These are phyloP conservation scores for Pythium dissotocum DNA, from an alignment of 352 stramenopile genomes.

Conservation along the genomic window DNA sequence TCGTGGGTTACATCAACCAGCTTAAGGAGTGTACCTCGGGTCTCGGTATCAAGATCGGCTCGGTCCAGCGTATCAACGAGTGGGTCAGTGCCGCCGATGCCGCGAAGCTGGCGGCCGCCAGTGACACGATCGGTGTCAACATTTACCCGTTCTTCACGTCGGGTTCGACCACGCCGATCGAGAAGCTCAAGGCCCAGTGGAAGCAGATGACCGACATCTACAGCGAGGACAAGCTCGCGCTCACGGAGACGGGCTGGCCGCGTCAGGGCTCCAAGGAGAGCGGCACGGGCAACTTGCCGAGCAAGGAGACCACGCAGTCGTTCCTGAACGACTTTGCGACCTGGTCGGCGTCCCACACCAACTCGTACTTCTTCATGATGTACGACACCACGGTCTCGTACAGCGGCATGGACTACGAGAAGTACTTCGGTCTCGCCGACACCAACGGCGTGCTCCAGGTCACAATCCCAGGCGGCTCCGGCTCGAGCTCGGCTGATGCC, in stretches of 20 bases:
- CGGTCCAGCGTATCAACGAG: slow-evolving; percentile 71
- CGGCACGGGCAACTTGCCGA: slow-evolving; percentile 37
- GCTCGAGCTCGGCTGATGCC: not conserved
- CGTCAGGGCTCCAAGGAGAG: slow-evolving; percentile 26
- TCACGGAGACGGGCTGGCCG: slow-evolving; percentile 66
- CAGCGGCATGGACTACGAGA: slow-evolving; percentile 51
- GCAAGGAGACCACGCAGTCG: slow-evolving; percentile 40
- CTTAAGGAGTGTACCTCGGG: slow-evolving; percentile 34
- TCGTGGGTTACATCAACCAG: slow-evolving; percentile 33
- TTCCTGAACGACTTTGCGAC: slow-evolving; percentile 49
- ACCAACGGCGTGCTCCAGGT: slow-evolving; percentile 37
- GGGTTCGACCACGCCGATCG: slow-evolving; percentile 32
- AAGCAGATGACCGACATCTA: slow-evolving; percentile 43
- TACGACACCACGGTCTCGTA: slow-evolving; percentile 55
- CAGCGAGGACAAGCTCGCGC: slow-evolving; percentile 32
- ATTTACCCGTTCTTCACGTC: slow-evolving; percentile 79
- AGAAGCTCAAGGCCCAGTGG: slow-evolving; percentile 60
- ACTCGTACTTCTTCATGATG: slow-evolving; percentile 66
- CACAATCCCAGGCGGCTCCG: slow-evolving; percentile 33
- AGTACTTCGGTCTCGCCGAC: slow-evolving; percentile 52
- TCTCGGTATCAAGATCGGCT: slow-evolving; percentile 33
- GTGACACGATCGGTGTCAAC: slow-evolving; percentile 50
- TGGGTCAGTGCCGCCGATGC: slow-evolving; percentile 44
- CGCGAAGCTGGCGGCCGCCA: slow-evolving; percentile 28
- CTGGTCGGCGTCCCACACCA: slow-evolving; percentile 35